Base-by-base conservation (phyloP, 2,329 filamentous ascomycete genomes). In the Talaromyces pinophilus region DNA sequence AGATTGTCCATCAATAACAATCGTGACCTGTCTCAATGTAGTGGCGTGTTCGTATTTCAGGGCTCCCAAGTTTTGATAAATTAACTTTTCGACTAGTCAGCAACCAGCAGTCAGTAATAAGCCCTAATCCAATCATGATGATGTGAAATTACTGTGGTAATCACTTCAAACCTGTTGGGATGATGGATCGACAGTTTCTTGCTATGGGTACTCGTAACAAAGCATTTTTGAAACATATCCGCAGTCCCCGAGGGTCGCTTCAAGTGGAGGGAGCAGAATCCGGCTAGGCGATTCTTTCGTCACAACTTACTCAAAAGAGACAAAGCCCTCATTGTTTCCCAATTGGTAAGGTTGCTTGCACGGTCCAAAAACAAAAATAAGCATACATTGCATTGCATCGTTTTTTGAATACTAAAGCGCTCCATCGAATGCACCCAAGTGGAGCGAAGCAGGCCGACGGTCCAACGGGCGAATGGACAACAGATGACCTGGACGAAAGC, bases 351-450 rank as follows among this genome's bases (percentile, higher is more conserved):
- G 40, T 30, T 17, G 8, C 22, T 60, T 46, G 57, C 25, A 60
- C 22, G 38, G 25, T 60, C 22, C 38, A 30, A 33, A n/a, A 54
- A n/a, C 22, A 7, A 38, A 59, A 60, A 60, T 60, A 60, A 60
- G 57, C 38, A 60, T 60, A 60, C 57, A 60, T 46, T 60, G 57
- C 57, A 60, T 60, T 44, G 57, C 57, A 46, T 44, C 33, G 57
- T 46, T 25, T 19, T 60, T 22, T 8, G 54, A 40, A 11, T 22
- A 33, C 30, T 33, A 33, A 11, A 55, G 5, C 8, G 19, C 22
- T 42, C n/a, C 38, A n/a, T 59, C 57, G 35, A 40, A 40, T 60
- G 57, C 57, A 46, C 7, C 57, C 38, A 33, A 60, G 57, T 46
- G 57, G 57, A 60, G 57, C 57, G 15, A 33, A 33, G 19, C 19